Percentiles rank a stretch among this genome's conserved stretches.
Conservation (phyloP, 495 filamentous ascomycete species). For the Hypomontagnella submonticulosa region DNA sequence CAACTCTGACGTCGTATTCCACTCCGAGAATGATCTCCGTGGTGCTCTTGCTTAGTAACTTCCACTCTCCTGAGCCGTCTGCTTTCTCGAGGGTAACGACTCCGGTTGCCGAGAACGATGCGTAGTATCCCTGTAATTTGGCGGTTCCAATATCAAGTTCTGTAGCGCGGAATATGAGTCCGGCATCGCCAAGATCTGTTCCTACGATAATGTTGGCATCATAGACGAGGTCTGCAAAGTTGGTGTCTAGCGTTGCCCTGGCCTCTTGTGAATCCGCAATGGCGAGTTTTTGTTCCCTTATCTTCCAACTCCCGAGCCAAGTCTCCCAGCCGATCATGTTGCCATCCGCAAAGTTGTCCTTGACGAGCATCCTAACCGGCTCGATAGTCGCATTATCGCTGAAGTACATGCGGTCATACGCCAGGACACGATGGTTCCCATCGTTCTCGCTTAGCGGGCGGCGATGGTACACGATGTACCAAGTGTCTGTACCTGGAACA, state of each 20-base stretch:
- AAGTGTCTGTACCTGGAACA: constrained; percentile 56
- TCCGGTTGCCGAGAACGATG: constrained; percentile 30
- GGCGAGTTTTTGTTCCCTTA: constrained; percentile 26
- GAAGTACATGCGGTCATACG: constrained; percentile 62
- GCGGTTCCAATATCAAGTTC: constrained; percentile 2
- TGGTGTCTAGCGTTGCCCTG: constrained; percentile 47
- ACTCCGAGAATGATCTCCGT: constrained; percentile 9
- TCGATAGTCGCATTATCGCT: constrained; percentile 55
- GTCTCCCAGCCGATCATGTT: constrained; percentile 47
- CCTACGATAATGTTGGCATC: constrained; percentile 40
- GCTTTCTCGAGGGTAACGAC: constrained; percentile 28
- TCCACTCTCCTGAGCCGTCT: constrained; percentile 27
- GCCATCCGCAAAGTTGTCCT: constrained; percentile 51
- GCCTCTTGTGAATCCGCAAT: constrained; percentile 21
- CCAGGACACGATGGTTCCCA: constrained; percentile 57
- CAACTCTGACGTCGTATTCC: constrained; percentile 39
- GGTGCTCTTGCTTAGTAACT: neutral
- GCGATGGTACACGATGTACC: constrained; percentile 63
- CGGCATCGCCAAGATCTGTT: constrained; percentile 37
- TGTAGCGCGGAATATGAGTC: constrained; percentile 44
- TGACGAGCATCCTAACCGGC: constrained; percentile 55
- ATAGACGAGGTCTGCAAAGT: constrained; percentile 45
- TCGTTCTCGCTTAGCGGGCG: constrained; percentile 54
- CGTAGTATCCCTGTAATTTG: constrained; percentile 36
- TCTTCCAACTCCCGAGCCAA: constrained; percentile 34